Evolutionary conservation across 2,329 filamentous ascomycete genomes (phyloP).

Genomic region (Paramyrothecium sp.): DNA sequence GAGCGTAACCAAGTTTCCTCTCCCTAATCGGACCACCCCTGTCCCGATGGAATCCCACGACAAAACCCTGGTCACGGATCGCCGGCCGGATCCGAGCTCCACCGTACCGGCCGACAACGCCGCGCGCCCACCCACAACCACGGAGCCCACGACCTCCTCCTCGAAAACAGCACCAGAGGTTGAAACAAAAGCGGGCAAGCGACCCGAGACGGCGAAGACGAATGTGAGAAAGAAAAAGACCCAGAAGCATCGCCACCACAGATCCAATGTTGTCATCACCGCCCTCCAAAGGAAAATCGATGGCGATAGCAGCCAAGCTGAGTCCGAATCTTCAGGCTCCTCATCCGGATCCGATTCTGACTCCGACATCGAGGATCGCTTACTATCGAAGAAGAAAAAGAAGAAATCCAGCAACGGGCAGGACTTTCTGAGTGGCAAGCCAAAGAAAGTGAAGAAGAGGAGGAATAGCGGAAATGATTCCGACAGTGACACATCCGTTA

Average conservation of each 20-base stretch:
- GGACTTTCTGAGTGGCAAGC: no score
- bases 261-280: neutral
- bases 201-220: neutral
- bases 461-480: no score
- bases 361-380: constrained; percentile 14
- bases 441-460: no score
- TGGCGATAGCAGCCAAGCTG: constrained; percentile 9
- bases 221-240: neutral
- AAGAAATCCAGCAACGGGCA: neutral
- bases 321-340: neutral
- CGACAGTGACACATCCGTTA: no score
- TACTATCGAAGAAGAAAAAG: constrained; percentile 10
- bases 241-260: constrained; percentile 1
- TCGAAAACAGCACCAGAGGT: neutral
- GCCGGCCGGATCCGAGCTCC: neutral
- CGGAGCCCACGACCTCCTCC: neutral
- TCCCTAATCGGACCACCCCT: no score
- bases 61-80: neutral
- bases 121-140: neutral
- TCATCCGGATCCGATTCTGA: constrained; percentile 12
- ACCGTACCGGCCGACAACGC: neutral
- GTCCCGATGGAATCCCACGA: neutral
- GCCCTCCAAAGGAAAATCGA: constrained; percentile 3
- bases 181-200: neutral
- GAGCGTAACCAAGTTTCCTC: no score